These are phyloP conservation scores for Alternaria brassicicola DNA, from an alignment of 2,329 filamentous ascomycete species.

Conservation along the genomic window DNA sequence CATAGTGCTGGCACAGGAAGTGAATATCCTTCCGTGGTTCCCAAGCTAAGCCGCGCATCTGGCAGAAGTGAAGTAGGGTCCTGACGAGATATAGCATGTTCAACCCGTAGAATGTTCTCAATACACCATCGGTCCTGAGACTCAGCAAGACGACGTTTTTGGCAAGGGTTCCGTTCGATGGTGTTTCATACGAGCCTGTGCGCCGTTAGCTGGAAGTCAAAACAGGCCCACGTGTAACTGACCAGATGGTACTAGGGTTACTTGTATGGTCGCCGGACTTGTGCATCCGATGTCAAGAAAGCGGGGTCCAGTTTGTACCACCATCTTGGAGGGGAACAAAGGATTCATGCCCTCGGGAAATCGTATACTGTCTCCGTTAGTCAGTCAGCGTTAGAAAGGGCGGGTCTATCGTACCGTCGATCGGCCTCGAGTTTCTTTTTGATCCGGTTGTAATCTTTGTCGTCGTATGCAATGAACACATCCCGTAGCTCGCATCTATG, in stretches of 20 bases:
- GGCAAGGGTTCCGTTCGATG: conserved; percentile 29
- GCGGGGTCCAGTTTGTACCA: conserved; percentile 41
- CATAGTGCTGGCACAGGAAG: conserved; percentile 38
- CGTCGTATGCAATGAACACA: conserved; percentile 44
- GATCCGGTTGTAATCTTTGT: conserved; percentile 37
- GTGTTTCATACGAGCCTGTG: conserved; percentile 37
- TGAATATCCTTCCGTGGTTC: conserved; percentile 38
- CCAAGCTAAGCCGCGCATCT: conserved; percentile 33
- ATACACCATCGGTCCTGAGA: conserved; percentile 29
- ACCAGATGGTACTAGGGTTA: conserved; percentile 43
- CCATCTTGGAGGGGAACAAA: conserved; percentile 37
- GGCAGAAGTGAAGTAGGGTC: conserved; percentile 34
- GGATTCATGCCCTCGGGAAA: conserved; percentile 40
- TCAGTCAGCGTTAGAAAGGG: too few species aligned
- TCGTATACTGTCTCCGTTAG: conserved; percentile 33
- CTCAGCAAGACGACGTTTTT: conserved; percentile 37
- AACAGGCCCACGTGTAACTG: background rate
- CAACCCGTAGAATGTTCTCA: conserved; percentile 35
- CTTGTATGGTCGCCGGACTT: conserved; percentile 35
- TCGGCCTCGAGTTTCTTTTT: conserved; percentile 37
- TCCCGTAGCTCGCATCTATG: conserved; percentile 39
- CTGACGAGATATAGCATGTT: conserved; percentile 40
- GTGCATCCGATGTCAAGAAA: conserved; percentile 38
- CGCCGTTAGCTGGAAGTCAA: conserved; percentile 9
- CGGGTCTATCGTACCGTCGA: conserved; percentile 26